Percentiles rank a stretch among this genome's conserved stretches.
phyloP scores from a whole-genome alignment of 306 rosid genomes.

The Herpetospermum pedunculosum region DNA sequence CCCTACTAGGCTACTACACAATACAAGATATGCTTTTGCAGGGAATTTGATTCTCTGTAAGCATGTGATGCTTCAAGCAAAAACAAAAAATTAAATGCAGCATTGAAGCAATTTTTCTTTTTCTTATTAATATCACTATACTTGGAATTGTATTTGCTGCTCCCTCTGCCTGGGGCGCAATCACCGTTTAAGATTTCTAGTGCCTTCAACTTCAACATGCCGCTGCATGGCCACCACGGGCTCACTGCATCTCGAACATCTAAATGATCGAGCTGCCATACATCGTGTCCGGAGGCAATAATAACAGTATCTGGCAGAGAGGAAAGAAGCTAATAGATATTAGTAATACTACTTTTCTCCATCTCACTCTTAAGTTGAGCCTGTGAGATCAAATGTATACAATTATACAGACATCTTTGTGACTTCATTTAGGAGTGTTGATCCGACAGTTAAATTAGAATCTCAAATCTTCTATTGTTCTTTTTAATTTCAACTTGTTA shows the following conservation, averaged over 20 bases:
- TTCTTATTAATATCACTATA: neutral
- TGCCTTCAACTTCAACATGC: conserved; percentile 32
- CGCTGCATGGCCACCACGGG: conserved; percentile 82
- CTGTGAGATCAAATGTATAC: neutral
- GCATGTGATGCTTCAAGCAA: conserved; percentile 3
- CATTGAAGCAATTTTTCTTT: neutral
- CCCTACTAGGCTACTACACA: conserved; percentile 2
- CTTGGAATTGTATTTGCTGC: neutral
- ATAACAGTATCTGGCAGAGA: conserved; percentile 69
- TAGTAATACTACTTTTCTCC: neutral
- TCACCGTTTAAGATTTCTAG: conserved; percentile 24
- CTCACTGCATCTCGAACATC: conserved; percentile 85
- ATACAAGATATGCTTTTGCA: conserved; percentile 6
- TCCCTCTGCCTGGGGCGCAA: neutral
- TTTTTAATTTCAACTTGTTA: neutral
- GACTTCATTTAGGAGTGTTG: neutral
- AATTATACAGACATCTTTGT: neutral
- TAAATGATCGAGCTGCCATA: conserved; percentile 73
- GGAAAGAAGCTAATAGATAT: neutral
- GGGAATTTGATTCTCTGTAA: conserved; percentile 2
- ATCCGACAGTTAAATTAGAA: neutral
- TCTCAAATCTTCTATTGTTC: neutral
- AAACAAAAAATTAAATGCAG: neutral
- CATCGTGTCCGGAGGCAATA: conserved; percentile 94
- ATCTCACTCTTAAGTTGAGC: neutral